Evolutionary conservation across 495 filamentous ascomycete genomes (phyloP), one percentile per base, ranked within the genome.

Genomic region (Talaromyces trachyspermus): DNA sequence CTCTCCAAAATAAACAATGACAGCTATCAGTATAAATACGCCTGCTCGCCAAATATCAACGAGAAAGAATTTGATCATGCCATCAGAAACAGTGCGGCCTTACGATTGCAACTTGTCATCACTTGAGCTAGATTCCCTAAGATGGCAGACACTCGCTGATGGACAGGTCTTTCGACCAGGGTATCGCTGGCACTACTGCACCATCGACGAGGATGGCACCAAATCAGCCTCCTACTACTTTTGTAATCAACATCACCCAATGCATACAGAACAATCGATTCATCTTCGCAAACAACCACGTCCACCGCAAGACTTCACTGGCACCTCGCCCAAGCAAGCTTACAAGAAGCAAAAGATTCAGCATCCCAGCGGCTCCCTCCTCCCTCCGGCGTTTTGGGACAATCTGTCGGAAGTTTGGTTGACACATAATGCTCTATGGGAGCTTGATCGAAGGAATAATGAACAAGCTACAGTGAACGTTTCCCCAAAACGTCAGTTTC

Each of bases 101-200:
- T 84, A 84, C 53, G 91, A 98, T 52, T 97, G 90, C 52, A 94
- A 88, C 11, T 63, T 98, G 20, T 92, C 88, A 2, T 84, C 88
- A 1, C 70, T 98, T 12, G 91, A 97, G 39, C 72, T 98, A 10
- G 82, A 82, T 45, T 80, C 86, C 11, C 65, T 96, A 41, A 81
- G 88, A 29, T 98, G 92, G 92, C 88, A 92, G 60, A 90, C 87
- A 58, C 67, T 98, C 5, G 90, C 89, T 8, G 90, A 95, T 51
- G 94, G 92, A 7, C 83, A 84, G 22, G 84, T 97, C 20, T 96
- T 96, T 66, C 74, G 85, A 44, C 74, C 80, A 1, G 84, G 84
- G 8, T 97, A 89, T 61, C 80, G 89, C 41, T 97, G 94, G 94
- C 91, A 96, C 62, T 98, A 98, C 60, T 96, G 92, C 60, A 89